A percentile compares a stretch with the other conserved stretches of the same genome.
These are phyloP conservation scores for Lachnellula willkommii DNA, from an alignment of 2,329 filamentous ascomycete species.

Conservation along the genomic window DNA sequence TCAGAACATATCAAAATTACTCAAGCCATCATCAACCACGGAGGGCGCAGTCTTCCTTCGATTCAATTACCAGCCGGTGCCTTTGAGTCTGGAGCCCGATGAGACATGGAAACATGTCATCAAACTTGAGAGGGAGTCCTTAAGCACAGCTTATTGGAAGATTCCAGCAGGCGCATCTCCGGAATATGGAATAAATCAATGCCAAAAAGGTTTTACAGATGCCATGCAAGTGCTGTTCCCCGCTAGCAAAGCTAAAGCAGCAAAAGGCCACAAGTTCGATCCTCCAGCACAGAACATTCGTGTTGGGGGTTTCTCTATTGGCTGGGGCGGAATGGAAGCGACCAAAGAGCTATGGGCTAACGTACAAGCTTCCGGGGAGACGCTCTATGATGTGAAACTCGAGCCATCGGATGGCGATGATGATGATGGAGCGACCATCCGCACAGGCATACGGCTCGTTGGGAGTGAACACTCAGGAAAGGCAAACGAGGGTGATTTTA, in stretches of 20 bases:
- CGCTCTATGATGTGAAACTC: too few species aligned
- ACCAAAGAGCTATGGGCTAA: constrained; percentile 3
- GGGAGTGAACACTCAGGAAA: too few species aligned
- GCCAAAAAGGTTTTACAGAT: constrained; percentile 15
- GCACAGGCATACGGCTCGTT: too few species aligned
- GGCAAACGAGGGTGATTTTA: too few species aligned
- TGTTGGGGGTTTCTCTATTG: constrained; percentile 5
- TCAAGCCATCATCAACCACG: too few species aligned
- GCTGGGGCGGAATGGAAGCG: constrained; percentile 18
- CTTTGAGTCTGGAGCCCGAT: constrained; percentile 1
- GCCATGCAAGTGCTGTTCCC: constrained; percentile 13
- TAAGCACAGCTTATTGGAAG: constrained; percentile 20
- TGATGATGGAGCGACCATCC: too few species aligned
- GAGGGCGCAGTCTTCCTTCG: neutral
- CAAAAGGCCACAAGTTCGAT: neutral
- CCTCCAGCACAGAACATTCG: constrained; percentile 2
- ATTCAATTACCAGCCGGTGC: neutral
- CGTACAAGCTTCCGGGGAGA: neutral
- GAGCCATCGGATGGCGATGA: too few species aligned
- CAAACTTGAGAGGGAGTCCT: neutral
- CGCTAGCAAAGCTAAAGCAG: neutral
- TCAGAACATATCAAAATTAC: too few species aligned
- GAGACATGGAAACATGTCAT: neutral
- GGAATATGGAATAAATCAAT: constrained; percentile 18
- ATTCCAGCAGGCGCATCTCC: constrained; percentile 6